Percentiles rank a stretch among this genome's conserved stretches.
These are phyloP conservation scores for Melanogaster broomeanus DNA, from an alignment of 768 basidiomycete species.

Conservation along the genomic window DNA sequence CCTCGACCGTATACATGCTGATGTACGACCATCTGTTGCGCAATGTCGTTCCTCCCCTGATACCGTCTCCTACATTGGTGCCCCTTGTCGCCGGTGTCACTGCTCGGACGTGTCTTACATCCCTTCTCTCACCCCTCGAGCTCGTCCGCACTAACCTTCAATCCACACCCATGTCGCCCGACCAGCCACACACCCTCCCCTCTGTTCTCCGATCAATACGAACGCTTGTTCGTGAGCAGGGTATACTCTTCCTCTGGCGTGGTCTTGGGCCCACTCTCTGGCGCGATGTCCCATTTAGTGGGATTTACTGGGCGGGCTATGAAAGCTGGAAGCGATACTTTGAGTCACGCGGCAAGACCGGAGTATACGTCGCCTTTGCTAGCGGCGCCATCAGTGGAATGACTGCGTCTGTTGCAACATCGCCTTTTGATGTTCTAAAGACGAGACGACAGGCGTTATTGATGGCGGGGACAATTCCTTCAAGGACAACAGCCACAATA, in stretches of 20 bases:
- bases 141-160: constrained; percentile 93
- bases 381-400: constrained; percentile 91
- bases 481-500: constrained; percentile 50
- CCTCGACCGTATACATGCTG: constrained; percentile 91
- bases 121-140: constrained; percentile 85
- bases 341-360: constrained; percentile 51
- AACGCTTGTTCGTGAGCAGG: constrained; percentile 58
- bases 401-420: constrained; percentile 82
- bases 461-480: constrained; percentile 53
- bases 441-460: constrained; percentile 86
- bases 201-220: constrained; percentile 71
- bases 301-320: constrained; percentile 96
- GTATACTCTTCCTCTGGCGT: constrained; percentile 78
- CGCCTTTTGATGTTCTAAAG: constrained; percentile 96
- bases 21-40: constrained; percentile 89
- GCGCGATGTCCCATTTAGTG: constrained; percentile 98
- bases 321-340: constrained; percentile 77
- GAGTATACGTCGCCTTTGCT: constrained; percentile 75
- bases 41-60: constrained; percentile 57
- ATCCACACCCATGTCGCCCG: constrained; percentile 73
- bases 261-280: constrained; percentile 91
- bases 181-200: constrained; percentile 73
- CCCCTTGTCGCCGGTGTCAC: constrained; percentile 84
- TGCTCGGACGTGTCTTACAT: constrained; percentile 78
- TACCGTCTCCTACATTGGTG: constrained; percentile 51